A percentile compares a stretch with the other conserved stretches of the same genome.
Evolutionary conservation across 148 eudicot genomes (phyloP).

Genomic region (Chenopodium suecicum): DNA sequence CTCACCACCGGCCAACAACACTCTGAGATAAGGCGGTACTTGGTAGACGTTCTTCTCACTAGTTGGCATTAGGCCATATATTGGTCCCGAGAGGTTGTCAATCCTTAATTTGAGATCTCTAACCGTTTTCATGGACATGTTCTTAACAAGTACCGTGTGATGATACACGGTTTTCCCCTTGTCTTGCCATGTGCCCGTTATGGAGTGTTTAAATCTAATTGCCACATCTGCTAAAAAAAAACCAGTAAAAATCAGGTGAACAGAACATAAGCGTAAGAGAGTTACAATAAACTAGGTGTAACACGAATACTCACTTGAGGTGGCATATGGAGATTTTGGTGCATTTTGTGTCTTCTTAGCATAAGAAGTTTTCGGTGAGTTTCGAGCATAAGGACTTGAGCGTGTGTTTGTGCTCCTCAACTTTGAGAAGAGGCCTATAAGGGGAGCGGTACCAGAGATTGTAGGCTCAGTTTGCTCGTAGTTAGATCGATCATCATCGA

Average conservation of each 20-base stretch:
- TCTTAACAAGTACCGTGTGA: constrained; percentile 72
- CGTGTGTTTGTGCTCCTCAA: constrained; percentile 35
- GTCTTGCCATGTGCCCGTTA: constrained; percentile 56
- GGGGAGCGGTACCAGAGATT: constrained; percentile 68
- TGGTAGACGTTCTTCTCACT: constrained; percentile 44
- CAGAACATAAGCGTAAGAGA: neutral
- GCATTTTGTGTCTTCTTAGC: neutral
- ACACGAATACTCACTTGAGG: constrained; percentile 27
- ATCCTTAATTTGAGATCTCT: constrained; percentile 55
- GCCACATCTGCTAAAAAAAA: constrained; percentile 38
- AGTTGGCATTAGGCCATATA: constrained; percentile 61
- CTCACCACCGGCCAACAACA: constrained; percentile 50
- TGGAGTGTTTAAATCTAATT: constrained; percentile 61
- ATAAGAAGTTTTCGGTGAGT: constrained; percentile 16
- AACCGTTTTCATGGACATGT: constrained; percentile 53
- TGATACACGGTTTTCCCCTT: constrained; percentile 47
- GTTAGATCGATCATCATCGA: constrained; percentile 53
- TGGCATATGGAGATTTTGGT: constrained; percentile 17
- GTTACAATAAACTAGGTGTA: neutral
- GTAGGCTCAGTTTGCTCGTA: constrained; percentile 88
- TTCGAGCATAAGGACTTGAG: constrained; percentile 19
- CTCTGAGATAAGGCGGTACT: constrained; percentile 45
- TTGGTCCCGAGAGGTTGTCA: constrained; percentile 56
- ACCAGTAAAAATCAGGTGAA: neutral
- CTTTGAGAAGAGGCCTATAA: constrained; percentile 74